Percentiles rank a stretch among this genome's conserved stretches.
These are phyloP conservation scores for Aspergillus fischeri DNA, from an alignment of 2,329 filamentous ascomycete genomes.

Conservation along the genomic window DNA sequence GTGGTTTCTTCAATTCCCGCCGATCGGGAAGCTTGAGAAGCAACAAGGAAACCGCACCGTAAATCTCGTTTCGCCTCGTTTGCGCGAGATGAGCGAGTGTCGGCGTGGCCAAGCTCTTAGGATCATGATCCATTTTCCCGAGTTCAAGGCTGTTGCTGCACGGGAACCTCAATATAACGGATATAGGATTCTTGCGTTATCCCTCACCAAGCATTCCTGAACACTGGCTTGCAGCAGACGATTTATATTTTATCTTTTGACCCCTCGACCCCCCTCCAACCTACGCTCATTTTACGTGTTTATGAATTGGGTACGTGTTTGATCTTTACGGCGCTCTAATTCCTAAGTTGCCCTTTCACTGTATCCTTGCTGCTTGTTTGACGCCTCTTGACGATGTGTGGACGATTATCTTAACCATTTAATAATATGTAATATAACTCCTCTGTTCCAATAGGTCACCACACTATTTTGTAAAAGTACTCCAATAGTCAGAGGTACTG, in stretches of 20 bases:
- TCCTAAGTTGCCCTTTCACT: background rate
- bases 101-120: background rate
- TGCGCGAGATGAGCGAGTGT: background rate
- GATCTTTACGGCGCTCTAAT: background rate
- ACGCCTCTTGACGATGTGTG: background rate
- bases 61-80: slow-evolving; percentile 7
- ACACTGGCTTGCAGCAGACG: background rate
- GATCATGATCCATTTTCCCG: background rate
- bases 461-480: background rate
- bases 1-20: slow-evolving; percentile 35
- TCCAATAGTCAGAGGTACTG: too few species aligned
- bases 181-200: background rate
- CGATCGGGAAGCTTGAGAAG: slow-evolving; percentile 25
- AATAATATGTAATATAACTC: background rate
- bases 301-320: background rate
- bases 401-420: background rate
- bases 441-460: background rate
- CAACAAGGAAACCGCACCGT: slow-evolving; percentile 28
- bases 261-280: background rate
- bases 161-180: background rate
- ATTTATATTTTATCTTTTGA: background rate
- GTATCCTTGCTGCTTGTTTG: background rate
- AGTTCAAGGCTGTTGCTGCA: background rate
- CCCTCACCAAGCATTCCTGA: background rate
- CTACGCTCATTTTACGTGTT: background rate